Percentiles rank a stretch among this genome's conserved stretches.
Evolutionary conservation across 129 eudicot species (phyloP).

Genomic region (Dittrichia graveolens): DNA sequence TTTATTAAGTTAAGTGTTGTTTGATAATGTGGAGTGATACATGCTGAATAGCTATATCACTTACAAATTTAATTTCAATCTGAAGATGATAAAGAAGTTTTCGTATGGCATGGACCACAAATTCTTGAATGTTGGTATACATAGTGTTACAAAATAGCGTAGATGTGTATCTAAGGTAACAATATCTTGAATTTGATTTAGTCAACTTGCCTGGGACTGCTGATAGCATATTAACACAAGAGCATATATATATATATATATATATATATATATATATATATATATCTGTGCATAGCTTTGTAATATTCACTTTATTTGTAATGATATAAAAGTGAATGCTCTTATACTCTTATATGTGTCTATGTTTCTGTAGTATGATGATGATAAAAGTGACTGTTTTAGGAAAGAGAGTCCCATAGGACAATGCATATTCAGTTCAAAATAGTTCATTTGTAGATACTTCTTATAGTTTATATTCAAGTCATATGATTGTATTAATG

Average conservation of each 20-base stretch:
- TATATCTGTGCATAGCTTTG: conserved; percentile 1
- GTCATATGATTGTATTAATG: conserved; percentile 21
- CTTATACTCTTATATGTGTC: neutral
- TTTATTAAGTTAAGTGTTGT: neutral
- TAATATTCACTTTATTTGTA: conserved; percentile 4
- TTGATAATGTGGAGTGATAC: neutral
- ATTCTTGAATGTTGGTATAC: conserved; percentile 6
- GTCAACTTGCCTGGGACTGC: neutral
- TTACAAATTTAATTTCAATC: neutral
- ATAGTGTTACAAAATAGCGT: neutral
- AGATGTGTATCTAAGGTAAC: conserved; percentile 3
- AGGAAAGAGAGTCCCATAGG: neutral
- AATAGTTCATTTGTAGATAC: neutral
- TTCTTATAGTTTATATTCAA: conserved; percentile 9
- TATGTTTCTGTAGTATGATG: neutral
- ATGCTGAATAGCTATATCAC: neutral
- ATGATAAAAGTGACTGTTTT: neutral
- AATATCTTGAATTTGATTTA: neutral
- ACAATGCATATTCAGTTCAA: neutral
- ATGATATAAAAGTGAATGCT: neutral
- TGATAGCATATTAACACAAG: neutral
- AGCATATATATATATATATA: no score
- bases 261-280: no score
- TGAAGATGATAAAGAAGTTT: neutral
- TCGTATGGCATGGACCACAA: neutral